These are phyloP conservation scores for Aspergillus costaricaensis DNA, from an alignment of 2,329 filamentous ascomycete genomes.

Conservation along the genomic window DNA sequence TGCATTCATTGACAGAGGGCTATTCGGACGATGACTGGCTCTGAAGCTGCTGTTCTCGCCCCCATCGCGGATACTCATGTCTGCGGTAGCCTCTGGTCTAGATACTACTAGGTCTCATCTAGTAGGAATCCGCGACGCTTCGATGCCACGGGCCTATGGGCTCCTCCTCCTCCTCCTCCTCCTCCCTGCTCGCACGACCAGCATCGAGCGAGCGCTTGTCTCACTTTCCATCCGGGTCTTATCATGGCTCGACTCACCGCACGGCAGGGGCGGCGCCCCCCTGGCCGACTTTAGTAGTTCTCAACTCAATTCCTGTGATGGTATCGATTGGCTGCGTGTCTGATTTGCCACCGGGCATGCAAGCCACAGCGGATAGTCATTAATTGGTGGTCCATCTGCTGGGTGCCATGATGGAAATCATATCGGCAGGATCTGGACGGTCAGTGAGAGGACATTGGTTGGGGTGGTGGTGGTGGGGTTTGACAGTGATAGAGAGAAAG, in stretches of 20 bases:
- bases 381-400: neutral
- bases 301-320: constrained; percentile 3
- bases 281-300: neutral
- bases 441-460: neutral
- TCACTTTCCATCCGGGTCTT: constrained; percentile 6
- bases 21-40: too few relatives aligned
- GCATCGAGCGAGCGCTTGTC: constrained; percentile 5
- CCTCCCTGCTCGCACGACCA: neutral
- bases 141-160: neutral
- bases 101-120: neutral
- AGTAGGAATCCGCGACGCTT: neutral
- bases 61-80: neutral
- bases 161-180: neutral
- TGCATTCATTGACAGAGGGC: too few relatives aligned
- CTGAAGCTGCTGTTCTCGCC: neutral
- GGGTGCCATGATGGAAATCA: neutral
- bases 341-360: constrained; percentile 1
- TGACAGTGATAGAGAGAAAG: neutral
- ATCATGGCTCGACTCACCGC: constrained; percentile 12
- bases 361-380: constrained; percentile 8
- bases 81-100: neutral
- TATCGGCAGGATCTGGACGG: neutral
- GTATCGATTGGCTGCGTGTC: neutral
- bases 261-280: constrained; percentile 4
- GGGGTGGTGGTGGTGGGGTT: neutral